phyloP scores from a whole-genome alignment of 352 stramenopile species.

The Peronospora destructor region DNA sequence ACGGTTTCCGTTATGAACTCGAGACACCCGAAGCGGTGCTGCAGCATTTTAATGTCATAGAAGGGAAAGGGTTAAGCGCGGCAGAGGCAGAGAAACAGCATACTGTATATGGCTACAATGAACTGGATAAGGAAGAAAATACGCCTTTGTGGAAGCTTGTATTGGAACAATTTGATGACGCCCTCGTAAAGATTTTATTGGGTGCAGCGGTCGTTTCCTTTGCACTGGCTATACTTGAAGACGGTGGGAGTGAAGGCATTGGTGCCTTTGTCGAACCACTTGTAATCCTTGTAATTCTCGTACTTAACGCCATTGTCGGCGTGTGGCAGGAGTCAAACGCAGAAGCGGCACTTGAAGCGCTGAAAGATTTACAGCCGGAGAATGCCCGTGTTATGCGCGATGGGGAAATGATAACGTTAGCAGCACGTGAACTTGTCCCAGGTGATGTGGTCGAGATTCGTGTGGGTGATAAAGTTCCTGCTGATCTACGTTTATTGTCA shows the following conservation, averaged over 20 bases:
- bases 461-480: slow-evolving; percentile 96
- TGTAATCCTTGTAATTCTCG: slow-evolving; percentile 95
- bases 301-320: slow-evolving; percentile 94
- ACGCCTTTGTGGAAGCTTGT: slow-evolving; percentile 92
- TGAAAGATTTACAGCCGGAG: slow-evolving; percentile 94
- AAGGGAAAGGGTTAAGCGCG: slow-evolving; percentile 46
- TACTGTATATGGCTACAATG: slow-evolving; percentile 71
- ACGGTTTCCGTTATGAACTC: slow-evolving; percentile 37
- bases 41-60: slow-evolving; percentile 64
- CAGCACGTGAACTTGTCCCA: slow-evolving; percentile 90
- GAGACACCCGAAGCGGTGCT: slow-evolving; percentile 73
- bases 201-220: slow-evolving; percentile 92
- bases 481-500: slow-evolving; percentile 91
- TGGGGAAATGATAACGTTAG: slow-evolving; percentile 78
- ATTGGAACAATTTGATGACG: slow-evolving; percentile 98
- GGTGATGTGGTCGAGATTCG: slow-evolving; percentile 95
- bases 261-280: slow-evolving; percentile 93
- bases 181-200: slow-evolving; percentile 97
- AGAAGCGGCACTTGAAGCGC: slow-evolving; percentile 88
- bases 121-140: slow-evolving; percentile 85
- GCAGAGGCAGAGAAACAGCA: slow-evolving; percentile 53
- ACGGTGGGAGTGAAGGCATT: slow-evolving; percentile 49
- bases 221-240: slow-evolving; percentile 90
- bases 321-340: slow-evolving; percentile 95
- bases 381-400: slow-evolving; percentile 85